Evolutionary conservation across 352 stramenopile species (phyloP).

Genomic region (Globisporangium acanthophoron): DNA sequence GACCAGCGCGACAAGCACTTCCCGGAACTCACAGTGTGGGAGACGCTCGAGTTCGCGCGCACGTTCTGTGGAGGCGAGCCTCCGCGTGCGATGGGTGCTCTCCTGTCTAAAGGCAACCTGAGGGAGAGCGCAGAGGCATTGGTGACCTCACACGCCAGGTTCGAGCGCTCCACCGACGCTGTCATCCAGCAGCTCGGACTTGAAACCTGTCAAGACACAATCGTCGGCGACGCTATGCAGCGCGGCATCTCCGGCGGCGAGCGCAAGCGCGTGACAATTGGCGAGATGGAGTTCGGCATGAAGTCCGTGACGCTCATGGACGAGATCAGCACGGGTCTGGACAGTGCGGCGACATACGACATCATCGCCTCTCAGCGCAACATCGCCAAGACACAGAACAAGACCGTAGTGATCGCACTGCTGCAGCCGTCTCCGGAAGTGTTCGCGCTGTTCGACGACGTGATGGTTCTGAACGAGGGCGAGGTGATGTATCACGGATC

Average conservation of each 20-base stretch:
- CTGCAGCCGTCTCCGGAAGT: conserved; percentile 55
- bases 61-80: conserved; percentile 26
- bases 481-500: conserved; percentile 58
- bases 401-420: conserved; percentile 49
- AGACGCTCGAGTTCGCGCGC: conserved; percentile 49
- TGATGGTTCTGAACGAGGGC: conserved; percentile 50
- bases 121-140: background rate
- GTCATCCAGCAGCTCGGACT: conserved; percentile 3
- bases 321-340: conserved; percentile 89
- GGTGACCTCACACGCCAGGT: too few species aligned
- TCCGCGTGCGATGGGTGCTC: background rate
- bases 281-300: too few species aligned
- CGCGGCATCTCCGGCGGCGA: conserved; percentile 41
- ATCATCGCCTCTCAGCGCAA: conserved; percentile 67
- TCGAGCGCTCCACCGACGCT: background rate
- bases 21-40: conserved; percentile 38
- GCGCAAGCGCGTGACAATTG: too few species aligned
- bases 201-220: background rate
- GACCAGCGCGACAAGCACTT: conserved; percentile 44
- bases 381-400: conserved; percentile 28
- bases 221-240: conserved; percentile 28
- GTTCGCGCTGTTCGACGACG: conserved; percentile 51
- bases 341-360: conserved; percentile 86
- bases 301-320: conserved; percentile 64
- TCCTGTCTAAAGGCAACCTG: background rate